phyloP scores from a whole-genome alignment of 768 basidiomycete genomes.

The Sutorius australiensis region DNA sequence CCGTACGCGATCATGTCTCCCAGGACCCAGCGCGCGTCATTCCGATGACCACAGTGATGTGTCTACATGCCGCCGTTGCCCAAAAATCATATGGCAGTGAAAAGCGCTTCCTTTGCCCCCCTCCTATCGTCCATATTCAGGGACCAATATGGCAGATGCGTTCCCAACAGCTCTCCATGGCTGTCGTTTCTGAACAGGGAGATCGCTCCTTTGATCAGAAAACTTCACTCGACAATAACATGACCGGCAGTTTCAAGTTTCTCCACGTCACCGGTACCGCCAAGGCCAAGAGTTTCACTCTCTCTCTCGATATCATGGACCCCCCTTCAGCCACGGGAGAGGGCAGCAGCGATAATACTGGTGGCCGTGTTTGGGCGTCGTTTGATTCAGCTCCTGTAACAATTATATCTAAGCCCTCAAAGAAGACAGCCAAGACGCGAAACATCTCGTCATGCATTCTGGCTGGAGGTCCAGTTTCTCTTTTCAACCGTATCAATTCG shows the following conservation, averaged over 20 bases:
- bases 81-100: slow-evolving; percentile 97
- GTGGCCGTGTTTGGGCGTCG: slow-evolving; percentile 81
- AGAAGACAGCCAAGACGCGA: slow-evolving; percentile 95
- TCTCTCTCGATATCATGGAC: slow-evolving; percentile 81
- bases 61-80: slow-evolving; percentile 87
- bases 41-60: slow-evolving; percentile 89
- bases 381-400: slow-evolving; percentile 91
- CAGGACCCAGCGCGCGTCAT: slow-evolving; percentile 72
- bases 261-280: slow-evolving; percentile 85
- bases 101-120: slow-evolving; percentile 91
- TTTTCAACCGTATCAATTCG: slow-evolving; percentile 95
- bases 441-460: slow-evolving; percentile 89
- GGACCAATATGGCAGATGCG: slow-evolving; percentile 85
- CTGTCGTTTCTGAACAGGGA: slow-evolving; percentile 78
- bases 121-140: slow-evolving; percentile 89
- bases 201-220: slow-evolving; percentile 84
- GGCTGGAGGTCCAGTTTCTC: slow-evolving; percentile 82
- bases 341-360: slow-evolving; percentile 28
- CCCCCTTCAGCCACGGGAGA: slow-evolving; percentile 52
- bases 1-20: slow-evolving; percentile 77
- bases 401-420: slow-evolving; percentile 95
- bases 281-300: slow-evolving; percentile 86
- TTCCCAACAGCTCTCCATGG: slow-evolving; percentile 77
- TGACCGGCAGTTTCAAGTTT: slow-evolving; percentile 89
- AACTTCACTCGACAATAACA: slow-evolving; percentile 75